Percentiles rank a stretch among this genome's conserved stretches.
These are phyloP conservation scores for Phlebiopsis gigantea DNA, from an alignment of 768 basidiomycete species.

Conservation along the genomic window DNA sequence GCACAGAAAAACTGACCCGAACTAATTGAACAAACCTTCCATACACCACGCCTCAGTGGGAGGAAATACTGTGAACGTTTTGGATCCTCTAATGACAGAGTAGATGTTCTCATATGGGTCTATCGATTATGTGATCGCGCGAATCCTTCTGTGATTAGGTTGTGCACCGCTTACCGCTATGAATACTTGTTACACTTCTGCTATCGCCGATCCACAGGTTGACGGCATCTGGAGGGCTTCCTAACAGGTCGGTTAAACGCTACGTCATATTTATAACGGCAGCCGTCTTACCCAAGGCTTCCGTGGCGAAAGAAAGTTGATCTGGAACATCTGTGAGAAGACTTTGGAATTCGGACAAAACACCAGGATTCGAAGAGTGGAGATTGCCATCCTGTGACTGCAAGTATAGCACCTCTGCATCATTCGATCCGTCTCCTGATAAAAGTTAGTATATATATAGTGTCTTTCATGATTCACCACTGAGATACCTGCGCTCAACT, in stretches of 20 bases:
- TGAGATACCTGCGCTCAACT: slow-evolving; percentile 33
- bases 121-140: slow-evolving; percentile 21
- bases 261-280: background rate
- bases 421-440: slow-evolving; percentile 13
- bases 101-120: slow-evolving; percentile 96
- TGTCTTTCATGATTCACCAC: no score
- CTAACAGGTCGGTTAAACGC: slow-evolving; percentile 28
- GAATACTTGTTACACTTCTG: slow-evolving; percentile 76
- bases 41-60: slow-evolving; percentile 88
- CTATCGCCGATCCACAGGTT: slow-evolving; percentile 90
- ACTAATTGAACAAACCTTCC: slow-evolving; percentile 46
- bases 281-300: slow-evolving; percentile 63
- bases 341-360: slow-evolving; percentile 54
- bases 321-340: slow-evolving; percentile 62
- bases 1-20: background rate
- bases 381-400: slow-evolving; percentile 94
- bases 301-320: slow-evolving; percentile 69
- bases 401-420: slow-evolving; percentile 55
- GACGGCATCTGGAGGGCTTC: slow-evolving; percentile 74
- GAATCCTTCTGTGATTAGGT: background rate
- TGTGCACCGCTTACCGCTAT: slow-evolving; percentile 54
- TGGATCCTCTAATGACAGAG: slow-evolving; percentile 76
- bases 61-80: slow-evolving; percentile 81
- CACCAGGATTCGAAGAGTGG: slow-evolving; percentile 39
- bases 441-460: no score